Evolutionary conservation across 495 filamentous ascomycete species (phyloP).

Genomic region (Hapsidospora chrysogenum): DNA sequence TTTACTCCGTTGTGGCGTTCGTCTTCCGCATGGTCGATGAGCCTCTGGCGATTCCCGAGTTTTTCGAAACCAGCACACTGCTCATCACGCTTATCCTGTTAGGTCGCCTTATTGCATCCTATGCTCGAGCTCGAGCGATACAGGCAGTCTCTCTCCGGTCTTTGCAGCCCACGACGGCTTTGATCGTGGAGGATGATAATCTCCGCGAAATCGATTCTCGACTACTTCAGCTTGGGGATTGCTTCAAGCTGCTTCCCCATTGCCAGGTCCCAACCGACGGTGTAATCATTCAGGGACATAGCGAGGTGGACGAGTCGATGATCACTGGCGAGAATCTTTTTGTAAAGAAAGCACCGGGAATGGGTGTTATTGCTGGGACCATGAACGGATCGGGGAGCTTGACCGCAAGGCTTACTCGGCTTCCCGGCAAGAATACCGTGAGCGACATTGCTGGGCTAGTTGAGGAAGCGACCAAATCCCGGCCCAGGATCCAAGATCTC

Average conservation of each 20-base stretch:
- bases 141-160: constrained; percentile 37
- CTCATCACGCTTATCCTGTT: constrained; percentile 47
- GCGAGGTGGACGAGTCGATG: constrained; percentile 47
- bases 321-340: constrained; percentile 41
- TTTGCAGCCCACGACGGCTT: constrained; percentile 20
- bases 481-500: constrained; percentile 41
- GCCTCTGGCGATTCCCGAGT: constrained; percentile 28
- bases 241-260: constrained; percentile 35
- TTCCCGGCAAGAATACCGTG: constrained; percentile 45
- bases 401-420: constrained; percentile 27
- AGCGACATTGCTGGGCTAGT: constrained; percentile 41
- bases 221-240: constrained; percentile 48
- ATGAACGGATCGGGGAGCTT: constrained; percentile 33
- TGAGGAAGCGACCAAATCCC: constrained; percentile 39
- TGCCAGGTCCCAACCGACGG: constrained; percentile 43
- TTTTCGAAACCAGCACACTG: constrained; percentile 51
- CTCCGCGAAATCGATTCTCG: constrained; percentile 29
- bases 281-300: constrained; percentile 31
- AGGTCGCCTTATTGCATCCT: constrained; percentile 37
- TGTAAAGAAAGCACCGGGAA: constrained; percentile 26
- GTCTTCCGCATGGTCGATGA: constrained; percentile 18
- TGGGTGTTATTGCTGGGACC: constrained; percentile 35
- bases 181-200: constrained; percentile 10
- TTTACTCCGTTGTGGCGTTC: constrained; percentile 43
- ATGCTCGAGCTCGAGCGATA: constrained; percentile 35